Evolutionary conservation across 2,329 filamentous ascomycete genomes (phyloP).

Genomic region (Pseudofabraea citricarpa): DNA sequence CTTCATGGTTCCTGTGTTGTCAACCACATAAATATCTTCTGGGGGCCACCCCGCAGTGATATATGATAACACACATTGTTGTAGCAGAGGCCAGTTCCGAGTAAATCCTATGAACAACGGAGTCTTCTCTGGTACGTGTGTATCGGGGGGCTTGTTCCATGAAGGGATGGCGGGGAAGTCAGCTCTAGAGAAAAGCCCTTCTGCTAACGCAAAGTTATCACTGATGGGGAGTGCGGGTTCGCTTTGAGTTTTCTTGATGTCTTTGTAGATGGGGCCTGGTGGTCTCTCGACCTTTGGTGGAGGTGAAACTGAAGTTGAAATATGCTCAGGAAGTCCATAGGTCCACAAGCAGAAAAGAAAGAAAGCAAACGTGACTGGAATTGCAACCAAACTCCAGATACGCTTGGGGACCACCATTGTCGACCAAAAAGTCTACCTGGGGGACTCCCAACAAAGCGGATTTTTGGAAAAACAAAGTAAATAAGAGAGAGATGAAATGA

Average conservation of each 20-base stretch:
- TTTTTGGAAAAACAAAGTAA: background rate
- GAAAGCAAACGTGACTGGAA: background rate
- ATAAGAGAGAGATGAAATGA: background rate
- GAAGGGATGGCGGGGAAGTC: conserved; percentile 36
- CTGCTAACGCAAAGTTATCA: conserved; percentile 9
- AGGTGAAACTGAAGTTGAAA: background rate
- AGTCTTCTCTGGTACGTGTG: conserved; percentile 36
- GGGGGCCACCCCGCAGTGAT: conserved; percentile 54
- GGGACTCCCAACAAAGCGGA: background rate
- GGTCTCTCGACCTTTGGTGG: background rate
- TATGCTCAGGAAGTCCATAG: background rate
- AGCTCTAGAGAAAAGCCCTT: conserved; percentile 3
- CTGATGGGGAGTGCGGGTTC: conserved; percentile 2
- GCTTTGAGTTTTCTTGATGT: background rate
- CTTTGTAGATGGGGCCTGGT: background rate
- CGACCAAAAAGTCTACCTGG: no score
- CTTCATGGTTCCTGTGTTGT: conserved; percentile 50
- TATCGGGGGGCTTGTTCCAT: conserved; percentile 39
- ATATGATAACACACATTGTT: conserved; percentile 52
- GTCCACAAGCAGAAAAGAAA: background rate
- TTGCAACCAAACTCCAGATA: background rate
- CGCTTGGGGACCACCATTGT: background rate
- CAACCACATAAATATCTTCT: conserved; percentile 48
- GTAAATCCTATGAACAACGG: conserved; percentile 58
- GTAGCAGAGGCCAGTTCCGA: conserved; percentile 47